phyloP scores from a whole-genome alignment of 768 basidiomycete genomes.

The Termitomyces sp. region DNA sequence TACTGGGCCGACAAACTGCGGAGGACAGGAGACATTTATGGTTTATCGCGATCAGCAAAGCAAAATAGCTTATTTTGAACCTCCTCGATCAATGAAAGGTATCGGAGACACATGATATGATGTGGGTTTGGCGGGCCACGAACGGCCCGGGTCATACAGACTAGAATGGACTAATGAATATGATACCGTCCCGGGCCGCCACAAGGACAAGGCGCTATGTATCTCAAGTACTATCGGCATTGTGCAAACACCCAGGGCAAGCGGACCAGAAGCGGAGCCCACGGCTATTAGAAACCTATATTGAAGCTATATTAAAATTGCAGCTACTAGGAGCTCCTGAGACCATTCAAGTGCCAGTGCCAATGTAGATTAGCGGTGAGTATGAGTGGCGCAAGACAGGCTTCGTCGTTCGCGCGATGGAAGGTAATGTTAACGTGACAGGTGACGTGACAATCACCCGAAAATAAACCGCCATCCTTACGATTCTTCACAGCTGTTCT shows the following conservation, averaged over 20 bases:
- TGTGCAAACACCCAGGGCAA: background rate
- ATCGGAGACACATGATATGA: background rate
- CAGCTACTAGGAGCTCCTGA: background rate
- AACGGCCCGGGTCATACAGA: constrained; percentile 6
- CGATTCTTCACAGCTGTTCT: background rate
- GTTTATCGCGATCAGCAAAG: constrained; percentile 15
- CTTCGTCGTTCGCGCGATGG: too few relatives aligned
- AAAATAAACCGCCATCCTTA: constrained; percentile 1
- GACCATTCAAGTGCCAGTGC: background rate
- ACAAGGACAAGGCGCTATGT: background rate
- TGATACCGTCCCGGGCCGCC: background rate
- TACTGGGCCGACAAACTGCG: background rate
- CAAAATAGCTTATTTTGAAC: constrained; percentile 26
- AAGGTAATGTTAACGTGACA: constrained; percentile 6
- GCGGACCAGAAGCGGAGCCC: background rate
- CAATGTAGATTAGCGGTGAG: background rate
- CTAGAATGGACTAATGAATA: background rate
- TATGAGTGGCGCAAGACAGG: background rate
- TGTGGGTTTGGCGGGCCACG: constrained; percentile 2
- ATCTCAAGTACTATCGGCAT: background rate
- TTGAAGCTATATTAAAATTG: too few relatives aligned
- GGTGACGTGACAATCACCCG: constrained; percentile 8
- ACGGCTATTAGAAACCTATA: too few relatives aligned
- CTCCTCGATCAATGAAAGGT: constrained; percentile 22
- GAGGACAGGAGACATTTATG: background rate